Base-by-base conservation (phyloP, 768 basidiomycete genomes). In the Guyanaporus albipodus region DNA sequence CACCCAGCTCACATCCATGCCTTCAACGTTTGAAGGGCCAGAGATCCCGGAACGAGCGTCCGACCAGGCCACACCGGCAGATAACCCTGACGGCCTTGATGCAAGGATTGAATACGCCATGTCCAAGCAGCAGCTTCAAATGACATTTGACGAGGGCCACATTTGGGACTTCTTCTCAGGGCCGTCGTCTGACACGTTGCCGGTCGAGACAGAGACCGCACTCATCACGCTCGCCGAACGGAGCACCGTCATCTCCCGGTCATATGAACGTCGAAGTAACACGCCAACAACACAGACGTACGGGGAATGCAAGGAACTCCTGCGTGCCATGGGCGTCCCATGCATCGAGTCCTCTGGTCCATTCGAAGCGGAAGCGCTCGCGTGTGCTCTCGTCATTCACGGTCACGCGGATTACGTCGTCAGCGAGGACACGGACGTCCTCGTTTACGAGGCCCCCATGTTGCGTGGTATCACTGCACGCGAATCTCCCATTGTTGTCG, bases 381-480 rank as follows among this genome's bases (percentile, higher is more conserved):
- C 91, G 0, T 79, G 87, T 6, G 76, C 85, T 8, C 72, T 95
- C 31, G 91, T 89, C 10, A 57, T 82, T 14, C 70, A 77, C 23
- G 92, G 93, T 3, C 59, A 74, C 36, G 92, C 89, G 0, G 91
- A 96, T 67, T 92, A 79, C 59, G 93, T 95, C 17, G 88, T 80
- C 4, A 94, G 87, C 53, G 93, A 96, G 68, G 93, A 96, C 63
- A 89, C 88, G 19, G 90, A 92, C 56, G 89, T 91, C 12, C 70
- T 92, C 32, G 71, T 87, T 2, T 91, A 91, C 64, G 87, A 81
- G 54, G 91, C 83, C 0, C 89, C 91, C 0, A 72, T 96, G 37
- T 59, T 96, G 15, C 85, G 88, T 27, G 87, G 89, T 60, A 68
- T 93, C 35, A 83, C 88, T 12, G 77, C 68, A 36, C 73, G 76